Percentiles rank a stretch among this genome's conserved stretches.
Conservation (phyloP, 805 yeast species). For the Deakozyma indianensis region DNA sequence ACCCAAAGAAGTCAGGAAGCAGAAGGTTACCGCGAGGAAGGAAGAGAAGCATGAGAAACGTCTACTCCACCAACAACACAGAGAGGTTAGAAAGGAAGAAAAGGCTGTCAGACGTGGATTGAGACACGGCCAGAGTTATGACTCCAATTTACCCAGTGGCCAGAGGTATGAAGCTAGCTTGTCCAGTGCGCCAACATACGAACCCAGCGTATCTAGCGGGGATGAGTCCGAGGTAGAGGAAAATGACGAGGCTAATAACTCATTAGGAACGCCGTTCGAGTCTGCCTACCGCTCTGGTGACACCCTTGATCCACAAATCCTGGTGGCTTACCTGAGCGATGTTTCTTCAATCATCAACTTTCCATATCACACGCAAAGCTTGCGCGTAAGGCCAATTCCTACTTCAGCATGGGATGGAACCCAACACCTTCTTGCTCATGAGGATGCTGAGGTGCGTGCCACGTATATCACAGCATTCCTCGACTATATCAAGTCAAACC, state of each 20-base stretch:
- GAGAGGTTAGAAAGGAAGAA: background rate
- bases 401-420: slow-evolving; percentile 19
- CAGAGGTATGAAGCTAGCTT: slow-evolving; percentile 1
- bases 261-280: background rate
- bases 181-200: background rate
- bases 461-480: slow-evolving; percentile 13
- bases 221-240: slow-evolving; percentile 2
- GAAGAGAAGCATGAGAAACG: background rate
- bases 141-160: background rate
- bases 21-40: background rate
- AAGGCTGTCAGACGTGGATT: background rate
- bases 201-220: background rate
- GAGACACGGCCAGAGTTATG: background rate
- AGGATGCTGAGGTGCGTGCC: slow-evolving; percentile 10
- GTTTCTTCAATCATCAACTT: background rate
- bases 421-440: slow-evolving; percentile 14
- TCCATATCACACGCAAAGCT: background rate
- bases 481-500: slow-evolving; percentile 8
- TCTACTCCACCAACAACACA: no score
- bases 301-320: background rate
- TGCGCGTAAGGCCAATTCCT: slow-evolving; percentile 6
- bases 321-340: background rate
- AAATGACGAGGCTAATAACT: background rate
- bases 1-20: background rate
- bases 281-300: background rate